Evolutionary conservation across 768 basidiomycete genomes (phyloP).

Genomic region (Pulveroboletus frians): DNA sequence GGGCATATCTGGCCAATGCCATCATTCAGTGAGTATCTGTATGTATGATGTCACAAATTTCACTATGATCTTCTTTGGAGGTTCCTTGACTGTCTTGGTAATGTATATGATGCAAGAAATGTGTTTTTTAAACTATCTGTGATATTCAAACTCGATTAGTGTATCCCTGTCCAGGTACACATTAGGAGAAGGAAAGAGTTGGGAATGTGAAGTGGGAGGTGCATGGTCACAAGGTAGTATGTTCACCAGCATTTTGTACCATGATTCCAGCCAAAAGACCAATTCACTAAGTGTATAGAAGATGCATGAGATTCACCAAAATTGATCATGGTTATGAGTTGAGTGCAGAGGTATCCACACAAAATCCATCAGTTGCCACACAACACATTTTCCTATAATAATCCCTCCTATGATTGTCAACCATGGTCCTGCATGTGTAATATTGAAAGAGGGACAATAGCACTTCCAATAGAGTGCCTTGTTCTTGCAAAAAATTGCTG

Average conservation of each 20-base stretch:
- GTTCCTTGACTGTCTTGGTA: too few species aligned
- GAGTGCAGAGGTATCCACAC: conserved; percentile 23
- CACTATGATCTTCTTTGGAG: too few species aligned
- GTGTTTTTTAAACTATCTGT: too few species aligned
- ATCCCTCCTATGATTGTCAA: conserved; percentile 32
- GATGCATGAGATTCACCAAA: conserved; percentile 11
- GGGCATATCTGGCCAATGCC: conserved; percentile 25
- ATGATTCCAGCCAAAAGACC: conserved; percentile 8
- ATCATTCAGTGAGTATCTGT: conserved; percentile 31
- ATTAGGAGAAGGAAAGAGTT: too few species aligned
- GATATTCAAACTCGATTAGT: too few species aligned
- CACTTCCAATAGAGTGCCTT: conserved; percentile 6
- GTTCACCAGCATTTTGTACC: conserved; percentile 12
- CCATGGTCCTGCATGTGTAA: conserved; percentile 18
- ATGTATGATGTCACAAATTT: conserved; percentile 29
- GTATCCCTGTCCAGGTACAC: too few species aligned
- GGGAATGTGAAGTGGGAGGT: too few species aligned
- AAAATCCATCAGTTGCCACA: conserved; percentile 33
- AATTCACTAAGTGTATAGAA: conserved; percentile 22
- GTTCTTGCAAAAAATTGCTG: conserved; percentile 12
- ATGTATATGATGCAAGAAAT: too few species aligned
- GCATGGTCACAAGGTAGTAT: too few species aligned
- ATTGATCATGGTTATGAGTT: conserved; percentile 13
- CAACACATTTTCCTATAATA: conserved; percentile 22
- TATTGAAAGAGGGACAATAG: conserved; percentile 30